Percentiles rank a stretch among this genome's conserved stretches.
Conservation (phyloP, 176 grass and related monocot genomes). For the Oryza glumipatula region DNA sequence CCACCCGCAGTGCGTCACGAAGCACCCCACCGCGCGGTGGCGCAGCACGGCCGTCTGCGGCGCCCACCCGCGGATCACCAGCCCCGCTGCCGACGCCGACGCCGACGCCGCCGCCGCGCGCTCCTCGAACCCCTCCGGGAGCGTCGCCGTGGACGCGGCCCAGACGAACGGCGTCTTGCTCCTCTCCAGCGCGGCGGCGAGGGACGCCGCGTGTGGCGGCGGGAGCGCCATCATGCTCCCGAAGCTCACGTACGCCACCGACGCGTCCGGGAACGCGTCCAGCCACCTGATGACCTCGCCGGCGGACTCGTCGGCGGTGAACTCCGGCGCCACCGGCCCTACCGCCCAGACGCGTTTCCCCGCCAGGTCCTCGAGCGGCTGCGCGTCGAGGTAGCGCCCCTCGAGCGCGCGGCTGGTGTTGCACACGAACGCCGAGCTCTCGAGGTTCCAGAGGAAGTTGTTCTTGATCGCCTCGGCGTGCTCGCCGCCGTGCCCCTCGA, state of each 20-base stretch:
- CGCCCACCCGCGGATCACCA: conserved; percentile 29
- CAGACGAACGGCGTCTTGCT: conserved; percentile 51
- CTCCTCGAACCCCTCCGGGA: conserved; percentile 53
- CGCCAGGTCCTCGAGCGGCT: conserved; percentile 45
- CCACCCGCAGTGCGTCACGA: conserved; percentile 62
- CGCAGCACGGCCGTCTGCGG: background rate
- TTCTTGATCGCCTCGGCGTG: conserved; percentile 45
- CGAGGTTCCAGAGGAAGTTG: conserved; percentile 51
- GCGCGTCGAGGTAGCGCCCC: conserved; percentile 30
- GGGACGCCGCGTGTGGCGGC: conserved; percentile 6
- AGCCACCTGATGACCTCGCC: conserved; percentile 39
- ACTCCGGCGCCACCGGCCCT: conserved; percentile 31
- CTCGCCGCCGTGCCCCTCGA: conserved; percentile 28
- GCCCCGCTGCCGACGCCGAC: background rate
- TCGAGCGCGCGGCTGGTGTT: conserved; percentile 46
- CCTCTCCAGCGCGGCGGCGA: conserved; percentile 41
- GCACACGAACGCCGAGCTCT: conserved; percentile 43
- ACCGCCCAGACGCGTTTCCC: conserved; percentile 38
- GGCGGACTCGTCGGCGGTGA: background rate
- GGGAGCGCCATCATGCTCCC: conserved; percentile 32
- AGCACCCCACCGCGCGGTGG: conserved; percentile 53
- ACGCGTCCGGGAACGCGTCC: conserved; percentile 43
- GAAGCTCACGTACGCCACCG: conserved; percentile 53
- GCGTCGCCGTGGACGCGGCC: conserved; percentile 1
- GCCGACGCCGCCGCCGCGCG: conserved; percentile 17